These are phyloP conservation scores for Penicillium expansum DNA, from an alignment of 2,329 filamentous ascomycete species.

Conservation along the genomic window DNA sequence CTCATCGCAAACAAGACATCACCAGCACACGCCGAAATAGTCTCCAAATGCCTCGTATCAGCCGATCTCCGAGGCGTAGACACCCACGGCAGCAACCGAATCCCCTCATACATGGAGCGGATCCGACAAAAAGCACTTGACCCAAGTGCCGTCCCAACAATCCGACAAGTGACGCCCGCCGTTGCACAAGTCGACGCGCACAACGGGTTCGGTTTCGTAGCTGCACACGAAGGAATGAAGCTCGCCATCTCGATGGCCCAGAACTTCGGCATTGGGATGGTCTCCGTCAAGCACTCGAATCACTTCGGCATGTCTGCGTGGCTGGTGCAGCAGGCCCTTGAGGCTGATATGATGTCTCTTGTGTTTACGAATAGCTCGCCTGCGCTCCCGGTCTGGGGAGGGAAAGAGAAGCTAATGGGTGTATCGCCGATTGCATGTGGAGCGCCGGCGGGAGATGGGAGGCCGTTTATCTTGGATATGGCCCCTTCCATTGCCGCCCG, in stretches of 20 bases:
- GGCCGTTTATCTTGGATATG: slow-evolving; percentile 58
- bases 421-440: slow-evolving; percentile 73
- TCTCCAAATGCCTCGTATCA: slow-evolving; percentile 67
- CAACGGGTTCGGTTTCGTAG: slow-evolving; percentile 74
- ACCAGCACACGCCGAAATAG: slow-evolving; percentile 55
- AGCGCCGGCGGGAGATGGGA: slow-evolving; percentile 60
- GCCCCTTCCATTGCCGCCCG: slow-evolving; percentile 46
- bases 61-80: slow-evolving; percentile 78
- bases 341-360: slow-evolving; percentile 67
- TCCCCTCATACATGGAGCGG: slow-evolving; percentile 73
- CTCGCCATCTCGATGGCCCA: slow-evolving; percentile 65
- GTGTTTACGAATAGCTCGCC: slow-evolving; percentile 72
- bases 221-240: slow-evolving; percentile 64
- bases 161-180: slow-evolving; percentile 65
- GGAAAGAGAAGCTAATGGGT: slow-evolving; percentile 66
- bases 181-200: slow-evolving; percentile 66
- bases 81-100: slow-evolving; percentile 73
- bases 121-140: slow-evolving; percentile 68
- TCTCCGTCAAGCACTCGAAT: slow-evolving; percentile 71
- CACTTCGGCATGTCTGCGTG: slow-evolving; percentile 83
- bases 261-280: slow-evolving; percentile 69
- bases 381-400: slow-evolving; percentile 69
- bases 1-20: slow-evolving; percentile 55
- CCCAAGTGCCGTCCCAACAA: slow-evolving; percentile 55
- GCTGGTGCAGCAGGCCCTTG: slow-evolving; percentile 73